phyloP scores from a whole-genome alignment of 306 rosid species.

The Vicia sativa region DNA sequence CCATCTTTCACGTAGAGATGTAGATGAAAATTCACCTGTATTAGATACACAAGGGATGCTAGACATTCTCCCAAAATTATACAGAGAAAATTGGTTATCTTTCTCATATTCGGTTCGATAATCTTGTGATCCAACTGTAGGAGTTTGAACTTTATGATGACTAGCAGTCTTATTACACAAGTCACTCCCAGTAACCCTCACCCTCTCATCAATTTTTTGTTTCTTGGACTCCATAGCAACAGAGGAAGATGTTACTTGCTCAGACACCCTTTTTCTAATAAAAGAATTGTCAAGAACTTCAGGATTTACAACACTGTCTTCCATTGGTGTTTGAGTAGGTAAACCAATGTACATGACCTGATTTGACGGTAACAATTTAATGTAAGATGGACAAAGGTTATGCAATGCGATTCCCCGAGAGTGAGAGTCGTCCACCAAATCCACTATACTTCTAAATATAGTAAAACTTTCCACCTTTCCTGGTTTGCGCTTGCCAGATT shows the following conservation, averaged over 20 bases:
- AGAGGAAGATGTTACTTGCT: slow-evolving; percentile 49
- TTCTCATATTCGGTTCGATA: slow-evolving; percentile 45
- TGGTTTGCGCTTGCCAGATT: slow-evolving; percentile 47
- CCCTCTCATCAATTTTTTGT: slow-evolving; percentile 53
- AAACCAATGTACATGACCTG: slow-evolving; percentile 65
- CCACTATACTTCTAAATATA: slow-evolving; percentile 74
- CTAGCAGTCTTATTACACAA: slow-evolving; percentile 43
- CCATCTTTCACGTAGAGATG: slow-evolving; percentile 50
- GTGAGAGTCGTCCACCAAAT: slow-evolving; percentile 67
- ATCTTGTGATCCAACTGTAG: slow-evolving; percentile 44
- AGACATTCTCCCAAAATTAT: slow-evolving; percentile 51
- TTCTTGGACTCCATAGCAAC: slow-evolving; percentile 57
- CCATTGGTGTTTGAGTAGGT: slow-evolving; percentile 47
- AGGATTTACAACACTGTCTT: slow-evolving; percentile 43
- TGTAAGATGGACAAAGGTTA: slow-evolving; percentile 69
- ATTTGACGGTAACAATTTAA: slow-evolving; percentile 61
- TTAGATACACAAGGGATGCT: slow-evolving; percentile 48
- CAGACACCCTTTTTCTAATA: slow-evolving; percentile 56
- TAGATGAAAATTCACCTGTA: slow-evolving; percentile 46
- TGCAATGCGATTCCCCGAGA: slow-evolving; percentile 70
- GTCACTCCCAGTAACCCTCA: slow-evolving; percentile 45
- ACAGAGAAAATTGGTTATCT: slow-evolving; percentile 38
- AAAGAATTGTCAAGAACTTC: slow-evolving; percentile 52
- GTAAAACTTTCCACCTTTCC: slow-evolving; percentile 63
- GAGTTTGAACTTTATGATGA: slow-evolving; percentile 43